A percentile compares a stretch with the other conserved stretches of the same genome.
phyloP scores from a whole-genome alignment of 2,329 filamentous ascomycete genomes.

The Colletotrichum scovillei region DNA sequence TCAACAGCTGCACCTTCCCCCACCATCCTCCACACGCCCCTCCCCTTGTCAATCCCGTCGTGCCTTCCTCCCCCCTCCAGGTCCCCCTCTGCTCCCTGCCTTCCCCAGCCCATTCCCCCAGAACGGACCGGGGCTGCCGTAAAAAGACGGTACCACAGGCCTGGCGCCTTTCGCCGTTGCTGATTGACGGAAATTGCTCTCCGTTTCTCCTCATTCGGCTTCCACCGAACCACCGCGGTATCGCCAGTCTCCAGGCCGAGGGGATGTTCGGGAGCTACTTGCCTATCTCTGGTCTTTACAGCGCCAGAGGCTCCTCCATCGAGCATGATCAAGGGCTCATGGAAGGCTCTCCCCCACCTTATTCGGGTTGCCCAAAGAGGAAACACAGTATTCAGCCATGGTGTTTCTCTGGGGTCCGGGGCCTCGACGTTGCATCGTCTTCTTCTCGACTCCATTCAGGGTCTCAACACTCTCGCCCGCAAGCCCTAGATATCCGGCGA shows the following conservation, averaged over 20 bases:
- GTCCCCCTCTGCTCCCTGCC: conserved; percentile 5
- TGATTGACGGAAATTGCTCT: conserved; percentile 28
- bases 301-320: not conserved
- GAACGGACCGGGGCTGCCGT: not conserved
- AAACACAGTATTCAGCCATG: not conserved
- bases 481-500: not conserved
- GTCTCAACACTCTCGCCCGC: not conserved
- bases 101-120: not conserved
- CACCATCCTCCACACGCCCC: not conserved
- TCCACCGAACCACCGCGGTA: not conserved
- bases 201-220: conserved; percentile 1
- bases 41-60: not conserved
- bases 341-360: not conserved
- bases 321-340: not conserved
- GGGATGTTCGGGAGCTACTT: not conserved
- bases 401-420: not conserved
- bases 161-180: conserved; percentile 15
- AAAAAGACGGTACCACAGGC: not conserved
- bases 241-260: too few species aligned
- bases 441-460: not conserved
- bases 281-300: conserved; percentile 3
- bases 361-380: not conserved
- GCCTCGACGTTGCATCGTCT: not conserved
- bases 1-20: conserved; percentile 5
- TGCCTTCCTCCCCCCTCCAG: not conserved